Percentiles rank a stretch among this genome's conserved stretches.
Conservation (phyloP, 495 filamentous ascomycete species). For the Aspergillus ostianus region DNA sequence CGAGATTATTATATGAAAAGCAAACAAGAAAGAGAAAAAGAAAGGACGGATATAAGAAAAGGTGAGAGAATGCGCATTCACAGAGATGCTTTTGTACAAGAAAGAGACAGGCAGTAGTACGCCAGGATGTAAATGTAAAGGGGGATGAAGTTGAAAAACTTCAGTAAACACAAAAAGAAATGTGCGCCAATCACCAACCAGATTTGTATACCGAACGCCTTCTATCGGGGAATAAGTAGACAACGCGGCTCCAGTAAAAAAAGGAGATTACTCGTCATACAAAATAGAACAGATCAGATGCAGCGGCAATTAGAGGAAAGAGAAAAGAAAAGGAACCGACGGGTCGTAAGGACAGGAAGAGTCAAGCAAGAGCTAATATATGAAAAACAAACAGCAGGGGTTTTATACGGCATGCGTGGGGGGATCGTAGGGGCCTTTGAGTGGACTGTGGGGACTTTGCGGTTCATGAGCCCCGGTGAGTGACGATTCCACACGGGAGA, state of each 20-base stretch:
- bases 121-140: constrained; percentile 20
- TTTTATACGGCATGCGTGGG: constrained; percentile 34
- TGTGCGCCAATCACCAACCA: constrained; percentile 35
- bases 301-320: constrained; percentile 22
- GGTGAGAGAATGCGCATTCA: constrained; percentile 20
- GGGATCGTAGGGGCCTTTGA: constrained; percentile 38
- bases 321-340: constrained; percentile 28
- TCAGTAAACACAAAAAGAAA: constrained; percentile 7
- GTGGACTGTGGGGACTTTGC: constrained; percentile 32
- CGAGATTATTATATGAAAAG: neutral
- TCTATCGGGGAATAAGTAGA: constrained; percentile 46
- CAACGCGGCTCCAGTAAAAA: constrained; percentile 22
- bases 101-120: constrained; percentile 22
- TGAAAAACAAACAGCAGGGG: constrained; percentile 24
- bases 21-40: constrained; percentile 8
- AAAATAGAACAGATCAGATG: constrained; percentile 29
- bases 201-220: constrained; percentile 45
- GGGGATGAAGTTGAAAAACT: constrained; percentile 9
- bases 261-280: constrained; percentile 40
- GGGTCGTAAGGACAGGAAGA: neutral
- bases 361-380: constrained; percentile 25
- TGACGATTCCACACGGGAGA: constrained; percentile 81
- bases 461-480: constrained; percentile 44
- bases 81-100: constrained; percentile 44
- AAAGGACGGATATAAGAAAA: constrained; percentile 21